Base-by-base conservation (phyloP, 768 basidiomycete genomes). In the Daedaleopsis sinensis region DNA sequence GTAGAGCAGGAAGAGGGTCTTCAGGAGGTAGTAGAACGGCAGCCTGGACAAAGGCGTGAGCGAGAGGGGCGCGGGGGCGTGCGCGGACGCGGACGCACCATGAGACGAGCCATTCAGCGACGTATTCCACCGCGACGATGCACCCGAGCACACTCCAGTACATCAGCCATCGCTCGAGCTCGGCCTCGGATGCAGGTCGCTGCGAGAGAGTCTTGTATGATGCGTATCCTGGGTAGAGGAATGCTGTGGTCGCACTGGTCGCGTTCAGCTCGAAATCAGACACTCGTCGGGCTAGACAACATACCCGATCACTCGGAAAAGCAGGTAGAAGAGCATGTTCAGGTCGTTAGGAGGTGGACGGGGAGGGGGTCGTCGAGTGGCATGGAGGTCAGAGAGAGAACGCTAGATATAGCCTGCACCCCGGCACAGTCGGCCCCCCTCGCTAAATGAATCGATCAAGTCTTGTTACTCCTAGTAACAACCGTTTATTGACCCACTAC, bases 91-190 rank as follows among this genome's bases (percentile, higher is more conserved):
- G 21, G 8, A 78, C 89, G 68, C 67, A 93, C 95, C 94, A 95
- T 62, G 87, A 91, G 35, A 96, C 77, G 16, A 89, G 74, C 93
- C 94, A 96, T 69, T 95, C 94, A 10, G 88, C 89, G 27, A 91
- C 79, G 68, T 90, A 90, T 74, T 97, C 95, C 6, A 92, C 76
- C 5, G 85, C 88, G 16, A 94, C 83, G 68, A 94, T 85, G 70
- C 89, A 90, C 2, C 91, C 90, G 3, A 93, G 82, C 0, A 92
- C 90, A n/a, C 87, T 88, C 95, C 96, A 98, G 69, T 97, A 98
- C 92, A 94, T 96, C 56, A 98, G 82, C 94, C 96, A 97, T 75
- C 94, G 80, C 72, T 97, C 96, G 10, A 96, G 80, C 48, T 94
- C 93, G 53, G 81, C 84, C 68, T 93, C 91, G 0, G 88, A 89